phyloP scores from a whole-genome alignment of 352 stramenopile species.

The Pythium inflatum region DNA sequence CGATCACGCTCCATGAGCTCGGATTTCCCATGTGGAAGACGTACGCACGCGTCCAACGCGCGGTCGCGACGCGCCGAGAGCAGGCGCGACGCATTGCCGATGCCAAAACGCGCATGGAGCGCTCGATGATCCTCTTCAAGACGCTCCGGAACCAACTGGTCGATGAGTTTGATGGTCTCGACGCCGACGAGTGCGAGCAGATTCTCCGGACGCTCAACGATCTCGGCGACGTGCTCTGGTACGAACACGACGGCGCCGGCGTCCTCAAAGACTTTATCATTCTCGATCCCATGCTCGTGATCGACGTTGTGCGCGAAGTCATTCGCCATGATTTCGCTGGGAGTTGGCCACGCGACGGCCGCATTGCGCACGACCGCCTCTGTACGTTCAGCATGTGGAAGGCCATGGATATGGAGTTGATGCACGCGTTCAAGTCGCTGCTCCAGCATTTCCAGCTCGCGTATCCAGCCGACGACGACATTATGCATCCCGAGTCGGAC shows the following conservation, averaged over 20 bases:
- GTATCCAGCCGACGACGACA: conserved; percentile 27
- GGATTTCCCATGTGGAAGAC: conserved; percentile 25
- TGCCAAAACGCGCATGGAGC: conserved; percentile 1
- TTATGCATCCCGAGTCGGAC: conserved; percentile 23
- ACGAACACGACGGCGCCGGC: conserved; percentile 18
- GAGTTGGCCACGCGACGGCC: conserved; percentile 1
- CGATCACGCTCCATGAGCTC: background rate
- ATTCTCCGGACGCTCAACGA: conserved; percentile 28
- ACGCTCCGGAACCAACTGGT: conserved; percentile 9
- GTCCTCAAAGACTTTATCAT: conserved; percentile 21
- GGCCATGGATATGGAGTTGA: conserved; percentile 33
- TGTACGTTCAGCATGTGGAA: conserved; percentile 18
- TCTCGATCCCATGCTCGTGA: conserved; percentile 36
- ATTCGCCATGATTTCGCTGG: conserved; percentile 20
- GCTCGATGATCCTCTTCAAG: conserved; percentile 6
- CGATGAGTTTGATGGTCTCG: conserved; percentile 7
- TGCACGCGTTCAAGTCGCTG: conserved; percentile 37
- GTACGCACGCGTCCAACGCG: conserved; percentile 9
- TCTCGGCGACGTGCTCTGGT: conserved; percentile 32
- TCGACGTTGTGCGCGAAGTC: conserved; percentile 34
- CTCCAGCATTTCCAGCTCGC: conserved; percentile 35
- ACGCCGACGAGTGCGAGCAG: conserved; percentile 9
- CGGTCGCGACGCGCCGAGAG: conserved; percentile 11
- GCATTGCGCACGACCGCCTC: conserved; percentile 18
- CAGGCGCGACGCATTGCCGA: background rate